Evolutionary conservation across 805 yeast genomes (phyloP), one percentile per base, ranked within the genome.

Genomic region (Saccharomycopsis sp.): DNA sequence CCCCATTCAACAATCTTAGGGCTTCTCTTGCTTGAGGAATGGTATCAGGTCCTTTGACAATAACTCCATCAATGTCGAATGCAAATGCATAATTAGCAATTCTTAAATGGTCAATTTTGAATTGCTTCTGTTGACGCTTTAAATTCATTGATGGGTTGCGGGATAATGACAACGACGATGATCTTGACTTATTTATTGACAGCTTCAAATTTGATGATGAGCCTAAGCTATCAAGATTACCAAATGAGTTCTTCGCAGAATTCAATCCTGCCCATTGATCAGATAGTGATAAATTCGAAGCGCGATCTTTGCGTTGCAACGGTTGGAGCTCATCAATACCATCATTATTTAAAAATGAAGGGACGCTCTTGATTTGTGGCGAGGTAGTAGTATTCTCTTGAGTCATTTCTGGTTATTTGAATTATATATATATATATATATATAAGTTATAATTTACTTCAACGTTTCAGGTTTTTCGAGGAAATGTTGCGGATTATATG

Each of bases 1-100:
- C 77, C 47, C 95, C 95, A 54, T 85, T 79, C 51, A 87, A 71
- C 67, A 83, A 59, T 51, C 72, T 71, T 53, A 87, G 64, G 4
- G 95, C 95, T 51, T 77, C 74, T 13, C 70, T 73, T 1, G 95
- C 94, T 56, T 83, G 81, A 0, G 93, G 89, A 39, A 87, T 81
- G 4, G 90, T 82, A 43, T 81, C 76, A 1, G 93, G 89, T 13
- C 96, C 95, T 49, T 85, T 72, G 51, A 87, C 79, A 38, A 87
- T 76, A 38, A 87, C 96, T 36, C 96, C 96, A 59, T 87, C 96
- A 45, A 87, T 87, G 64, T 88, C 96, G 61, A 88, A 87, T 33
- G 94, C 93, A 67, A 87, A 87, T 2, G 95, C 95, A 58, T 83
- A 83, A 2, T 85, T 78, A 1, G 89, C 88, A 33, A 83, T 79